Conservation (phyloP, 768 basidiomycete genomes). For the Termitomyces sp. region DNA sequence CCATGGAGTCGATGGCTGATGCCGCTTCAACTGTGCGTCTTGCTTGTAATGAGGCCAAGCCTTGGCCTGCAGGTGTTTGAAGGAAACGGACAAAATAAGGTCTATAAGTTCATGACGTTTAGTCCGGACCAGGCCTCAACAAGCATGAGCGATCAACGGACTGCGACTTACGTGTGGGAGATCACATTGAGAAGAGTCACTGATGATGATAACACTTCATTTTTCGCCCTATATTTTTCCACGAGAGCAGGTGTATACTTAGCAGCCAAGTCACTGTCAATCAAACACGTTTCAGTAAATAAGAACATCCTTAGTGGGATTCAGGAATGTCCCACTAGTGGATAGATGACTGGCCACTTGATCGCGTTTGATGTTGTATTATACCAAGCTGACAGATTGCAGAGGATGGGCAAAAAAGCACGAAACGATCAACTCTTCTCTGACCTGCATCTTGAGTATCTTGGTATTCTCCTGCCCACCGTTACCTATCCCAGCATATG, state of each 20-base stretch:
- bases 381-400: constrained; percentile 19
- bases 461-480: constrained; percentile 3
- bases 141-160: neutral
- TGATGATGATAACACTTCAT: constrained; percentile 17
- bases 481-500: constrained; percentile 10
- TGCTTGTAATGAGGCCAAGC: constrained; percentile 29
- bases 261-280: constrained; percentile 28
- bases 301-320: neutral
- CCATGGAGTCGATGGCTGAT: constrained; percentile 13
- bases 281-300: neutral
- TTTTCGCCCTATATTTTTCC: constrained; percentile 20
- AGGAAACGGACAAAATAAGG: constrained; percentile 37
- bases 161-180: constrained; percentile 25
- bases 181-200: constrained; percentile 27
- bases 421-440: neutral
- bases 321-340: constrained; percentile 11
- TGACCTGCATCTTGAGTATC: constrained; percentile 18
- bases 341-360: constrained; percentile 13
- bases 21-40: constrained; percentile 25
- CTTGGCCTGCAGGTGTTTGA: constrained; percentile 22
- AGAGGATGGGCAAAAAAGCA: neutral
- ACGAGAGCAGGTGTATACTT: constrained; percentile 29
- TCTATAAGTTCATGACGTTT: constrained; percentile 15
- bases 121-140: neutral
- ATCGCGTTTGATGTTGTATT: constrained; percentile 18